Evolutionary conservation across 139 green algal species (phyloP).

Genomic region (Mychonastes homosphaera): DNA sequence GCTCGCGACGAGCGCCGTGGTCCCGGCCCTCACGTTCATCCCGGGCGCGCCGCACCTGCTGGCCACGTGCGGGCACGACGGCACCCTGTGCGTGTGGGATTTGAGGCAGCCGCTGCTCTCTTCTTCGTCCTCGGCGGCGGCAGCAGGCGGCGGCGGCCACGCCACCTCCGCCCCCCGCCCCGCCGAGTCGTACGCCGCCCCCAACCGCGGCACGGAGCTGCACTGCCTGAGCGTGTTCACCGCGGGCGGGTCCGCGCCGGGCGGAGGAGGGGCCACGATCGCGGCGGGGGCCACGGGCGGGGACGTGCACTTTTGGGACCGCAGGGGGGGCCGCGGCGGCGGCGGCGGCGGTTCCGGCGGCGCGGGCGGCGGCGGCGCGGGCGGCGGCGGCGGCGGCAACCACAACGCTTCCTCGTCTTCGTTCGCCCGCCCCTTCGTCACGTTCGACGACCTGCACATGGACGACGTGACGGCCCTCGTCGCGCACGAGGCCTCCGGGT

Average conservation of each 20-base stretch:
- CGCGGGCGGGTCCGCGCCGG: no score
- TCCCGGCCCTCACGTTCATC: conserved; percentile 27
- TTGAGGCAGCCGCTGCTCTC: conserved; percentile 16
- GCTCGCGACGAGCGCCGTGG: conserved; percentile 32
- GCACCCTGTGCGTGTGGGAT: conserved; percentile 54
- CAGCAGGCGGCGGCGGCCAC: neutral
- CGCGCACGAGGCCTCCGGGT: no score
- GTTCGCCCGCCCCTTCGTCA: no score
- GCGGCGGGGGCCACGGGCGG: conserved; percentile 51
- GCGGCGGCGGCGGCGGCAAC: no score
- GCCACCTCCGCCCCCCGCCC: neutral
- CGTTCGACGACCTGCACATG: conserved; percentile 64
- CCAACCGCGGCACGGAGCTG: conserved; percentile 29
- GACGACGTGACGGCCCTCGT: conserved; percentile 65
- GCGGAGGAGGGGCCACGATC: no score
- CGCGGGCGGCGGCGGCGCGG: no score
- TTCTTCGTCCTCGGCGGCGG: neutral
- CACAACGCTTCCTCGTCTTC: no score
- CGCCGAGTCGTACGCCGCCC: conserved; percentile 17
- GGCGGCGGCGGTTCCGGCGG: no score
- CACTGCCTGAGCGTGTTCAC: conserved; percentile 27
- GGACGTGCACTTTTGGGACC: conserved; percentile 70
- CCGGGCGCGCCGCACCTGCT: conserved; percentile 28
- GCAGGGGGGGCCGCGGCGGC: conserved; percentile 28
- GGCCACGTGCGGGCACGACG: conserved; percentile 46